Conservation (phyloP, 2,329 filamentous ascomycete species). For the Myriosclerotinia duriaeana region DNA sequence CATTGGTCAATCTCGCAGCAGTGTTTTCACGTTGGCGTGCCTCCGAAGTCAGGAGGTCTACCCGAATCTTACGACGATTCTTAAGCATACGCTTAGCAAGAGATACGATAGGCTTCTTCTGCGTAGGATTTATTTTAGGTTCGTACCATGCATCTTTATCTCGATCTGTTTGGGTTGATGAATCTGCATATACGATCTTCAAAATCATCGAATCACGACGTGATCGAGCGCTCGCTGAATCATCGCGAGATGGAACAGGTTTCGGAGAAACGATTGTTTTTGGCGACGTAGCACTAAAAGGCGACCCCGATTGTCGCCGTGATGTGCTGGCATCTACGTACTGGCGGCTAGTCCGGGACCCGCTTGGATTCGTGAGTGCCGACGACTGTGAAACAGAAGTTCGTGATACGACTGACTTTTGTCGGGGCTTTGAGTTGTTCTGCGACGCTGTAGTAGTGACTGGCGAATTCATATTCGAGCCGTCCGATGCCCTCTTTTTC, state of each 20-base stretch:
- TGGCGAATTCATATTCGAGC: constrained; percentile 39
- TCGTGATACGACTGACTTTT: constrained; percentile 38
- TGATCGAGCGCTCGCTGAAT: constrained; percentile 29
- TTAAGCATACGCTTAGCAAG: constrained; percentile 38
- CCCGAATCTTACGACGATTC: constrained; percentile 34
- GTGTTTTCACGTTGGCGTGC: constrained; percentile 23
- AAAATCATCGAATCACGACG: constrained; percentile 32
- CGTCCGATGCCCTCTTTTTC: constrained; percentile 63
- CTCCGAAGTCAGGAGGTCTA: constrained; percentile 27
- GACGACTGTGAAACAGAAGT: constrained; percentile 34
- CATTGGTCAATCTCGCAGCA: constrained; percentile 19
- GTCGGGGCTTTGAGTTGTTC: constrained; percentile 38
- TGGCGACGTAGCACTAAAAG: constrained; percentile 37
- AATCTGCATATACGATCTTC: constrained; percentile 36
- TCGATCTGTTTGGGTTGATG: constrained; percentile 39
- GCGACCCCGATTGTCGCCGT: constrained; percentile 38
- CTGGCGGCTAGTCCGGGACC: constrained; percentile 29
- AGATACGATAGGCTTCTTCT: constrained; percentile 35
- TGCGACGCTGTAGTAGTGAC: constrained; percentile 26
- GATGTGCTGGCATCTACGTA: constrained; percentile 40
- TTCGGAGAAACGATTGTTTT: constrained; percentile 31
- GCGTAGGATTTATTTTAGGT: constrained; percentile 24
- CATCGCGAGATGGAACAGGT: constrained; percentile 25
- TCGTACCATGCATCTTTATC: constrained; percentile 40
- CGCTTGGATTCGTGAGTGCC: constrained; percentile 28